Conservation (phyloP, 2,329 filamentous ascomycete species). For the Claviceps monticola region DNA sequence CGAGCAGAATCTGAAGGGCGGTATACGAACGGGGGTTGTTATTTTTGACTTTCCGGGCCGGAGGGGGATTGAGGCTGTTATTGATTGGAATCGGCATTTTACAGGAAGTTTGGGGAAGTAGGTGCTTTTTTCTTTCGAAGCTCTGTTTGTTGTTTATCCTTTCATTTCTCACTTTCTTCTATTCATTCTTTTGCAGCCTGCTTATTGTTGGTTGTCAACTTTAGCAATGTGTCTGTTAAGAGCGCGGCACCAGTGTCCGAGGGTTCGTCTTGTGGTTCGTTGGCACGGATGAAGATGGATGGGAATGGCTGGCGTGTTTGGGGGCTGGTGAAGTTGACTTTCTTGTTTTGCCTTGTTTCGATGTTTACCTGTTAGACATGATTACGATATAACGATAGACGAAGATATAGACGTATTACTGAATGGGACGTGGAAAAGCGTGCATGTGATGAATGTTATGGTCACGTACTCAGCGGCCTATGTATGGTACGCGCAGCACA, state of each 20-base stretch:
- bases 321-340: no score
- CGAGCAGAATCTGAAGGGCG: slow-evolving; percentile 13
- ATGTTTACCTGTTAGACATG: no score
- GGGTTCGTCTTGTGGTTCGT: no score
- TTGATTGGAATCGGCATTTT: slow-evolving; percentile 24
- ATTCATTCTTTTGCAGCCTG: background rate
- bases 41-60: slow-evolving; percentile 36
- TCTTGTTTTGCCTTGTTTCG: no score
- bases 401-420: no score
- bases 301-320: no score
- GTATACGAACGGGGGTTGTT: slow-evolving; percentile 27
- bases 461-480: no score
- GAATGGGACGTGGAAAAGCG: no score
- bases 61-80: slow-evolving; percentile 26
- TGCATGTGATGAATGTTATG: no score
- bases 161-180: background rate
- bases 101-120: background rate
- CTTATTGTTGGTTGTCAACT: background rate
- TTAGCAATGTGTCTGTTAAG: background rate
- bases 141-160: background rate
- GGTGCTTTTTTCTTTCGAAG: background rate
- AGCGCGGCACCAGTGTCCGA: background rate
- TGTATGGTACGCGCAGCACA: no score
- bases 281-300: no score
- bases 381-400: no score